These are phyloP conservation scores for Fusarium hostae DNA, from an alignment of 2,329 filamentous ascomycete species.

Conservation along the genomic window DNA sequence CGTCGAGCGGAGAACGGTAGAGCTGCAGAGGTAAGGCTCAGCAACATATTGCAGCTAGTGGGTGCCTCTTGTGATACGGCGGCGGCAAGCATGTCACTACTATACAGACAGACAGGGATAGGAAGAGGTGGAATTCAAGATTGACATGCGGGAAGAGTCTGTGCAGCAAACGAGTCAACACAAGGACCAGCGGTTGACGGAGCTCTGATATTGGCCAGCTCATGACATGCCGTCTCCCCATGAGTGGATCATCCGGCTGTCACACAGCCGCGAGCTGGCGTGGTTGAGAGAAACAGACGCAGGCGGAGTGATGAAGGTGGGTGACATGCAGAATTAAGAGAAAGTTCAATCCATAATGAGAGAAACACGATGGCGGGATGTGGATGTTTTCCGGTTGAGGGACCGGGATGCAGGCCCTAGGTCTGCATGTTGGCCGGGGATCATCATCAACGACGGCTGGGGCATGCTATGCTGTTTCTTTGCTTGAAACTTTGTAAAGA, in stretches of 20 bases:
- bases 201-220: slow-evolving; percentile 65
- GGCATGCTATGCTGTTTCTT: slow-evolving; percentile 18
- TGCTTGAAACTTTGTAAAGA: background rate
- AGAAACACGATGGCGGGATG: slow-evolving; percentile 32
- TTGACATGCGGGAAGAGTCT: slow-evolving; percentile 47
- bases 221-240: slow-evolving; percentile 40
- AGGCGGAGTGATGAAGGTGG: slow-evolving; percentile 34
- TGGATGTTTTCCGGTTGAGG: slow-evolving; percentile 15
- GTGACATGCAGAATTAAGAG: slow-evolving; percentile 43
- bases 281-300: slow-evolving; percentile 37
- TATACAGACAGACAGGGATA: slow-evolving; percentile 18
- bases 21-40: slow-evolving; percentile 34
- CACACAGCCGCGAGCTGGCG: slow-evolving; percentile 44
- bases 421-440: slow-evolving; percentile 13
- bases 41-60: slow-evolving; percentile 31
- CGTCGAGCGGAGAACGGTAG: slow-evolving; percentile 26
- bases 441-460: slow-evolving; percentile 17
- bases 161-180: slow-evolving; percentile 32
- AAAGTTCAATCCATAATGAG: slow-evolving; percentile 16
- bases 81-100: slow-evolving; percentile 38
- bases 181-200: slow-evolving; percentile 58
- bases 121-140: slow-evolving; percentile 42
- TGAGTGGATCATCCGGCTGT: slow-evolving; percentile 40
- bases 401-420: slow-evolving; percentile 10
- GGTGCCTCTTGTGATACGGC: slow-evolving; percentile 39